These are phyloP conservation scores for Rhipidocladum racemiflorum DNA, from an alignment of 176 grass and related monocot genomes.

Conservation along the genomic window DNA sequence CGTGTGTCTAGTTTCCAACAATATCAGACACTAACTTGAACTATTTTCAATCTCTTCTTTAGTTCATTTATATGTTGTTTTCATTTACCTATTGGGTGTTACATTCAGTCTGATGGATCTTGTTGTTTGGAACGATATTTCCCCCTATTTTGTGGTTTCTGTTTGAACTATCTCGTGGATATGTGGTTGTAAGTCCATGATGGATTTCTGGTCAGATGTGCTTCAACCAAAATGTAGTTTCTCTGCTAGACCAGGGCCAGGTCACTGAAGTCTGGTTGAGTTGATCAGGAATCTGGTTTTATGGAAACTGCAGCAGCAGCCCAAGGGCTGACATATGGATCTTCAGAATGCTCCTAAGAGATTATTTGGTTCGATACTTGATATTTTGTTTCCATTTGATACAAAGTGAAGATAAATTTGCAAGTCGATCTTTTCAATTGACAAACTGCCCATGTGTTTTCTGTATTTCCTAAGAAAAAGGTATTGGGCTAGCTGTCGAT, in stretches of 20 bases:
- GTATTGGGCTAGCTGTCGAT: background rate
- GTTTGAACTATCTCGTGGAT: constrained; percentile 21
- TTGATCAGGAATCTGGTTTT: background rate
- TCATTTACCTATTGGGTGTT: background rate
- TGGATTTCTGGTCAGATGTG: constrained; percentile 17
- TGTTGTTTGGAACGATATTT: background rate
- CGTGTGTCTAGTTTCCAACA: background rate
- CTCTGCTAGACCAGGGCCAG: constrained; percentile 21
- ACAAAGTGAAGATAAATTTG: background rate
- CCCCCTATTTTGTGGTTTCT: constrained; percentile 14
- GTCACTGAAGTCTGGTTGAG: background rate
- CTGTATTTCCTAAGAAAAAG: background rate
- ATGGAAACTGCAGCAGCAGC: constrained; percentile 4
- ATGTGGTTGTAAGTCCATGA: constrained; percentile 20
- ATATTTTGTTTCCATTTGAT: background rate
- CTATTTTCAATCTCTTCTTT: background rate
- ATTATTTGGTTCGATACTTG: constrained; percentile 3
- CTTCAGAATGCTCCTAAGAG: background rate
- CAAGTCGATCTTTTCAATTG: background rate
- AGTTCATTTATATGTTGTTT: background rate
- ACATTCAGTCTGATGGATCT: background rate
- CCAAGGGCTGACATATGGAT: background rate
- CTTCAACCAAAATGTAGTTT: constrained; percentile 29
- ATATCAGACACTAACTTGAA: background rate
- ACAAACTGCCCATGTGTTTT: background rate